Base-by-base conservation (phyloP, 2,329 filamentous ascomycete species). In the Nothophoma quercina region DNA sequence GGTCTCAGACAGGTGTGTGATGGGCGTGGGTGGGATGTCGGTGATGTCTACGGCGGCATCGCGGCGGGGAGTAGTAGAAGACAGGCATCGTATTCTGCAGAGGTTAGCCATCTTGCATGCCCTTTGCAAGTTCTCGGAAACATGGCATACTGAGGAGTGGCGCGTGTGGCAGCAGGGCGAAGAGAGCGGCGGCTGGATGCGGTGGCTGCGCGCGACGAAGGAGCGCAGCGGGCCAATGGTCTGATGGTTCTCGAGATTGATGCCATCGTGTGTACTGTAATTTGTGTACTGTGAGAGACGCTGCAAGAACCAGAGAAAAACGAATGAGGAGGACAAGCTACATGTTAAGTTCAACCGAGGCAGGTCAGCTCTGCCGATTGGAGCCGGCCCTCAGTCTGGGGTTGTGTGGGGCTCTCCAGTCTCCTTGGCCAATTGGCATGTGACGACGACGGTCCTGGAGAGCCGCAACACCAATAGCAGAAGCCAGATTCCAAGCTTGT, bases 1-100 rank as follows among this genome's bases (percentile, higher is more conserved):
- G 53, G 90, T 88, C 77, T 99, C 95, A 64, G 91, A 96, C 60
- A 96, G 82, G 76, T 96, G 92, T 34, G 89, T 89, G 77, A 99
- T 96, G 44, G 95, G 95, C 5, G 93, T 97, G 1, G 95, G 93
- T 0, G 88, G 87, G 60, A 97, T 83, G 39, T 90, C 87, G 56
- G 87, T 83, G 67, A 96, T 86, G 44, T 78, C 76, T 49, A 76
- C 59, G 15, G 64, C 55, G 44, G 77, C 73, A 29, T 71, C 68
- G 19, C 71, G 72, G 6, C 61, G 55, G n/a, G 68, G 52, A 1
- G 77, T 77, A 0, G 72, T 68, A 7, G 78, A 78, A 5, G 78
- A 78, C 43, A 81, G 77, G 51, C 75, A 77, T 71, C 77, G 69
- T 55, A 64, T 62, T 57, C 71, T 72, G 42, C 30, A 13, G 5